Evolutionary conservation across 164 flowering plant genomes (phyloP).

Genomic region (Saururus chinensis): DNA sequence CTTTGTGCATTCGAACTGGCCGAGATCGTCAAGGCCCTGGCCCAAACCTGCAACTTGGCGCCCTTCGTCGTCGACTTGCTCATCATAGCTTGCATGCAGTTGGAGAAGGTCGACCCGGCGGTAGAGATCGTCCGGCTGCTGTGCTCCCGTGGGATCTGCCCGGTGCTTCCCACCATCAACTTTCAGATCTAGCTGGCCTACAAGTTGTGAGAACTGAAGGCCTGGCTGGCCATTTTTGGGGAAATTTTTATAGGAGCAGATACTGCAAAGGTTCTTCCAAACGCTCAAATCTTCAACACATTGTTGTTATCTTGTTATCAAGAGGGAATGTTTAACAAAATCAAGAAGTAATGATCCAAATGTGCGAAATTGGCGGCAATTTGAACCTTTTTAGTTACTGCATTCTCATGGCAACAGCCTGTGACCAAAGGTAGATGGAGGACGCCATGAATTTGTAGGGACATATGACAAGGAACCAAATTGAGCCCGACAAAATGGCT

Average conservation of each 20-base stretch:
- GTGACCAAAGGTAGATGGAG: slow-evolving; percentile 42
- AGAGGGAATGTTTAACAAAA: slow-evolving; percentile 33
- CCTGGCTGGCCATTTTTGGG: too few relatives aligned
- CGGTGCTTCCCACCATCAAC: too few relatives aligned
- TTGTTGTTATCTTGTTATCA: slow-evolving; percentile 48
- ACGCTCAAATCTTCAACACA: slow-evolving; percentile 52
- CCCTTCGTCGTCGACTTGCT: slow-evolving; percentile 87
- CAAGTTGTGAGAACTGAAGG: too few relatives aligned
- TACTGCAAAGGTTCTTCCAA: slow-evolving; percentile 25
- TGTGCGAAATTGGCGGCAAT: slow-evolving; percentile 25
- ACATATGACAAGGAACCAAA: slow-evolving; percentile 37
- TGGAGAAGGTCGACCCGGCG: slow-evolving; percentile 38
- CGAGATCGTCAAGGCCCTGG: slow-evolving; percentile 42
- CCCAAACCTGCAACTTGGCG: slow-evolving; percentile 58
- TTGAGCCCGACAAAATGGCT: slow-evolving; percentile 48
- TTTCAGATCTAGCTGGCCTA: too few relatives aligned
- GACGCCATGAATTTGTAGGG: slow-evolving; percentile 56
- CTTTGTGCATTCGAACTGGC: slow-evolving; percentile 19
- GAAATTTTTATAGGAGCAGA: slow-evolving; percentile 28
- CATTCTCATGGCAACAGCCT: slow-evolving; percentile 44
- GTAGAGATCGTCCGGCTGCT: slow-evolving; percentile 42
- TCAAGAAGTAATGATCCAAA: slow-evolving; percentile 50
- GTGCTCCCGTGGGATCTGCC: too few relatives aligned
- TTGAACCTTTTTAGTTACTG: slow-evolving; percentile 52
- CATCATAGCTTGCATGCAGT: slow-evolving; percentile 37